These are phyloP conservation scores for Articulospora tetracladia DNA, from an alignment of 495 filamentous ascomycete species.

Conservation along the genomic window DNA sequence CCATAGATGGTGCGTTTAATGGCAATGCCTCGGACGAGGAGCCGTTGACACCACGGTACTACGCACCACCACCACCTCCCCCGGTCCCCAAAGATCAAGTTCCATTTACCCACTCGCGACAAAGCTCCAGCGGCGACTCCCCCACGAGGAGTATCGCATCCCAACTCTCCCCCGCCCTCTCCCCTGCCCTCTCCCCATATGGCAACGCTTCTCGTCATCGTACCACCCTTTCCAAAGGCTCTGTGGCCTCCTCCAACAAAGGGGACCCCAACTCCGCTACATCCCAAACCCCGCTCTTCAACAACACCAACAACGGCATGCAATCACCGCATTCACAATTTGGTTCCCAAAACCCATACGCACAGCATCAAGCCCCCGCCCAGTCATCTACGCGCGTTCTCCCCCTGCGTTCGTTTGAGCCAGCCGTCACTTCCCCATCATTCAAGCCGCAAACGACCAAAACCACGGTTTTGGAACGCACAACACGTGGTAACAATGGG, in stretches of 20 bases:
- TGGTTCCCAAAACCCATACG: slow-evolving; percentile 26
- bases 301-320: slow-evolving; percentile 17
- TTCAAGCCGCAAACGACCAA: slow-evolving; percentile 53
- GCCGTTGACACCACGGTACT: slow-evolving; percentile 46
- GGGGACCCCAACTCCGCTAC: slow-evolving; percentile 15
- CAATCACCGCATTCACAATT: slow-evolving; percentile 5
- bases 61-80: slow-evolving; percentile 41
- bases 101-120: slow-evolving; percentile 29
- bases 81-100: slow-evolving; percentile 40
- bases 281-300: slow-evolving; percentile 20
- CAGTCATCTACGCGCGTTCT: slow-evolving; percentile 34
- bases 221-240: slow-evolving; percentile 17
- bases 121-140: slow-evolving; percentile 12
- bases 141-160: slow-evolving; percentile 21
- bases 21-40: slow-evolving; percentile 41
- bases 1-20: slow-evolving; percentile 46
- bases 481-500: slow-evolving; percentile 26
- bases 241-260: not conserved
- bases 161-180: slow-evolving; percentile 16
- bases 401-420: slow-evolving; percentile 60
- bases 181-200: not conserved
- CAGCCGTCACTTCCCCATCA: slow-evolving; percentile 45
- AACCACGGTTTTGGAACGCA: slow-evolving; percentile 73
- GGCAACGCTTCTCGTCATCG: not conserved
- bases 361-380: not conserved